Base-by-base conservation (phyloP, 2,329 filamentous ascomycete genomes). In the Epichloe sibirici region DNA sequence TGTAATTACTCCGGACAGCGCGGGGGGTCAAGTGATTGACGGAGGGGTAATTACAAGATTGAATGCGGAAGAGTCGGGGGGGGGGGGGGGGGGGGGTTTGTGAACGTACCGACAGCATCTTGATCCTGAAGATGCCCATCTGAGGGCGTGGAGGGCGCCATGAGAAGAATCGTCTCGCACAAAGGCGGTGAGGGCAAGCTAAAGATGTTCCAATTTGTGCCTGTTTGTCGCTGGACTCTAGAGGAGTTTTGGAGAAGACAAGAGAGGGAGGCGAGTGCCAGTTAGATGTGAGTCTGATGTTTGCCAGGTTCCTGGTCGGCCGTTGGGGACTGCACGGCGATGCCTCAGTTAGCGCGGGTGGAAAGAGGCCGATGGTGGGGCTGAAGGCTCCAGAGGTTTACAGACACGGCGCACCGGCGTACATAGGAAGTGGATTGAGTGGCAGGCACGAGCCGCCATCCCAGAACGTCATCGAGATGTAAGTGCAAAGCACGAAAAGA, bases 61-160 rank as follows among this genome's bases (percentile, higher is more conserved):
- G 39, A 37, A 48, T 34, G 46, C 54, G 55, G 51, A 47, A 48
- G n/a, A 45, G 51, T 53, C 55, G 49, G 51, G 53, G 53, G 31
- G 4, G 51, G 23, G 2, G 49, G 51, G 53, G 53, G 31, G 4
- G 51, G 23, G 2, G 38, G 38, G 31, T 34, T 43, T 37, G 39
- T 44, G 9, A 40, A 58, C 57, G 39, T 53, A 58, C 57, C 51
- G 31, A 40, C 51, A 49, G 52, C 52, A 51, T 51, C 53, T 49
- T 51, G 48, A 52, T 46, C 45, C 51, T 51, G 53, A 23, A n/a
- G 46, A 52, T 49, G 51, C 47, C 48, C 51, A 44, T 55, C 45
- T 13, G 40, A 25, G 25, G 53, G 51, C 49, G 57, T 49, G 15
- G 48, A 56, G 42, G 57, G 45, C 48, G 55, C 57, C 57, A 58